These are phyloP conservation scores for Syzygium oleosum DNA, from an alignment of 345 rosid species.

Conservation along the genomic window DNA sequence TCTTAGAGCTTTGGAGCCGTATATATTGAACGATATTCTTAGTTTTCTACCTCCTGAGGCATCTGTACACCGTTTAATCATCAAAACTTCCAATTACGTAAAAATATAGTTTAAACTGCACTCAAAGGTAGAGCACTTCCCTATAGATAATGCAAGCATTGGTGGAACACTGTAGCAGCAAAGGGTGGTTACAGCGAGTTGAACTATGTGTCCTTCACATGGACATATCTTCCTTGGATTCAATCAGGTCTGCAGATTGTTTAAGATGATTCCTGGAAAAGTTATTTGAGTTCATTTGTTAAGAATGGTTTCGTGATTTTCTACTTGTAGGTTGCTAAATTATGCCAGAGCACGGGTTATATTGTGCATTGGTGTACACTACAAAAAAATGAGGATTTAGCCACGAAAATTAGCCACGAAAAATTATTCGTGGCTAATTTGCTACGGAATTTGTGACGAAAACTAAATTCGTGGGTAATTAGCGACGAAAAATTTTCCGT, in stretches of 20 bases:
- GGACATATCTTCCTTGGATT: conserved; percentile 97
- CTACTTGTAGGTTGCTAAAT: conserved; percentile 65
- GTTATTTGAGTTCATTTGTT: neutral
- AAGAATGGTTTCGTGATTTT: neutral
- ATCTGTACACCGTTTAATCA: conserved; percentile 10
- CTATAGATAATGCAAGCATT: conserved; percentile 96
- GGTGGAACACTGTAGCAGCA: conserved; percentile 90
- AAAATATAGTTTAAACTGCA: neutral
- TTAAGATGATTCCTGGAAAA: neutral
- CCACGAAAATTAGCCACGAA: no score
- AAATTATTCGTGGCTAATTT: neutral
- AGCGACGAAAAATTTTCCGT: no score
- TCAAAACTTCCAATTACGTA: neutral
- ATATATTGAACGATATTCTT: conserved; percentile 91
- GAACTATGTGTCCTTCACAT: conserved; percentile 99
- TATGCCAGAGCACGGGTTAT: conserved; percentile 96
- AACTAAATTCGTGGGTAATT: no score
- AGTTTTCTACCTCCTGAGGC: conserved; percentile 99
- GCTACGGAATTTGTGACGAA: no score
- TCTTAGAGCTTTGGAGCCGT: conserved; percentile 98
- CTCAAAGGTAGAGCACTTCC: neutral
- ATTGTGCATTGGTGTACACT: conserved; percentile 94
- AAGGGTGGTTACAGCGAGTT: conserved; percentile 96
- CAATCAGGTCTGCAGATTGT: conserved; percentile 56
- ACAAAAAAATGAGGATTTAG: no score